Base-by-base conservation (phyloP, 2,329 filamentous ascomycete genomes). In the Botrytis sinoallii region DNA sequence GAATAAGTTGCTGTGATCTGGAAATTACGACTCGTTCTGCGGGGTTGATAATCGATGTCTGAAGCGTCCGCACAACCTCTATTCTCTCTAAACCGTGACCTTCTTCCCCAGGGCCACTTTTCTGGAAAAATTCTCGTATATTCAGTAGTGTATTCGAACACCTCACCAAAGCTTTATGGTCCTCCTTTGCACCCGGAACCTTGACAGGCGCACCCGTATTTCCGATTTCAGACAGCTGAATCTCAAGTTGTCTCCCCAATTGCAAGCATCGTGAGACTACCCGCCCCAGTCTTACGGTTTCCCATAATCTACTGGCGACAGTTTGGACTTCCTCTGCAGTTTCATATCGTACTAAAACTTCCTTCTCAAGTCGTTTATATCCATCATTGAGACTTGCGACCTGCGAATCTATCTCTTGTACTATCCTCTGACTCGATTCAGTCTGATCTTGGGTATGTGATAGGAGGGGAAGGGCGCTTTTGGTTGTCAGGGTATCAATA, bases 401-500 rank as follows among this genome's bases (percentile, higher is more conserved):
- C 82, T 98, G 95, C 12, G 89, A 86, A 78, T 97, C 93, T 55
- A 98, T 89, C 79, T 93, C 91, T 46, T 88, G 84, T 71, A 97
- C 85, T 76, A 98, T 92, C 71, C 86, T 87, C 70, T 88, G 86
- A 77, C 92, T 94, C 3, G 94, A 90, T 46, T 89, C 87, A 22
- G 90, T 92, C 82, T 96, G 93, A 61, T 89, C 85, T 75, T 90
- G 87, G 4, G 95, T 97, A 82, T 98, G 88, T 44, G 90, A 85
- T 32, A 99, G 88, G 42, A 99, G 86, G 0, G 94, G 93, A 0
- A 95, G 85, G 4, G 96, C 94, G 42, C 91, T 93, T 76, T 92
- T 91, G 3, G 94, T 96, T 9, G 95, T 97, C 59, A 98, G 88
- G 5, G 89, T 88, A 82, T 99, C 94, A 76, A 99, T 97, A 81